A percentile compares a stretch with the other conserved stretches of the same genome.
Evolutionary conservation across 2,329 filamentous ascomycete genomes (phyloP).

Genomic region (Rhynchosporium agropyri): DNA sequence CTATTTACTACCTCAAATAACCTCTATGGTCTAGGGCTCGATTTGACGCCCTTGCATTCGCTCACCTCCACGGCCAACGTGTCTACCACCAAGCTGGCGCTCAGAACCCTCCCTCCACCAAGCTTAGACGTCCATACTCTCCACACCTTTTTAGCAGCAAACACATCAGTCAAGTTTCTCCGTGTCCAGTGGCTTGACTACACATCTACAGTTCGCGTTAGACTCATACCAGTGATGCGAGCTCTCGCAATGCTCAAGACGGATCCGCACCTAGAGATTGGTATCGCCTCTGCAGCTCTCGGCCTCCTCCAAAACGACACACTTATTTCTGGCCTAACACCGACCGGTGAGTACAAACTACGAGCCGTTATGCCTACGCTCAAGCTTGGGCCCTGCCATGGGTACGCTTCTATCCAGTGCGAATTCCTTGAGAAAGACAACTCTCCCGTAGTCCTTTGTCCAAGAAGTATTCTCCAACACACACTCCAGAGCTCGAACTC

Average conservation of each 20-base stretch:
- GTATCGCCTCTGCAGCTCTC: slow-evolving; percentile 65
- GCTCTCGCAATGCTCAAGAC: slow-evolving; percentile 50
- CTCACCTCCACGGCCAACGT: slow-evolving; percentile 31
- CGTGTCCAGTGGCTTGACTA: slow-evolving; percentile 79
- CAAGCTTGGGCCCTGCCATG: slow-evolving; percentile 57
- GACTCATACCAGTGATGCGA: slow-evolving; percentile 66
- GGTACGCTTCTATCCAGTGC: slow-evolving; percentile 67
- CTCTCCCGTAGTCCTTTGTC: slow-evolving; percentile 58
- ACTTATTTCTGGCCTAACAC: slow-evolving; percentile 54
- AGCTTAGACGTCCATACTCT: slow-evolving; percentile 37
- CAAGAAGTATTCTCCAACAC: slow-evolving; percentile 62
- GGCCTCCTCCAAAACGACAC: slow-evolving; percentile 70
- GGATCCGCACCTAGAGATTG: slow-evolving; percentile 49
- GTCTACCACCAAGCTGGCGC: background rate
- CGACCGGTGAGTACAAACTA: slow-evolving; percentile 67
- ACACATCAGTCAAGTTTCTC: slow-evolving; percentile 63
- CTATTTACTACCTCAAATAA: slow-evolving; percentile 77
- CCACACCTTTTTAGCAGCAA: slow-evolving; percentile 50
- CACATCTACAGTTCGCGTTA: slow-evolving; percentile 67
- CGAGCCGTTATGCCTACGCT: slow-evolving; percentile 68
- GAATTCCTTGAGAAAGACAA: slow-evolving; percentile 64
- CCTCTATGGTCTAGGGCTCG: slow-evolving; percentile 66
- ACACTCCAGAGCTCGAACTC: slow-evolving; percentile 55
- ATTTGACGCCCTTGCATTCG: slow-evolving; percentile 37
- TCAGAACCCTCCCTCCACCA: slow-evolving; percentile 11